Evolutionary conservation across 345 rosid species (phyloP).

Genomic region (Salix brachista): DNA sequence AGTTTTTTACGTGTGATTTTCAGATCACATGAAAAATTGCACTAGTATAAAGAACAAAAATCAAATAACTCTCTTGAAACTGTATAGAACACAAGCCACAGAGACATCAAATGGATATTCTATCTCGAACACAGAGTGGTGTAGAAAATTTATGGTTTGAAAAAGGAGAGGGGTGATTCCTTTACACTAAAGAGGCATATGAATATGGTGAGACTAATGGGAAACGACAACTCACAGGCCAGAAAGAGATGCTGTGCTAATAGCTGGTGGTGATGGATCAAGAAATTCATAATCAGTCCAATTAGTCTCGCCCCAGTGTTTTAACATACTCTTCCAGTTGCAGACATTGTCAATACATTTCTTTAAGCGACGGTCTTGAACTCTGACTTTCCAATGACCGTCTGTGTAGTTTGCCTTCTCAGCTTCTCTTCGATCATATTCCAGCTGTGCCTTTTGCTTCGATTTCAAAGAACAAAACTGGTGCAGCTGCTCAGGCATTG

Average conservation of each 20-base stretch:
- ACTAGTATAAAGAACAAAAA: background rate
- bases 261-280: constrained; percentile 74
- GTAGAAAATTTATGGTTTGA: background rate
- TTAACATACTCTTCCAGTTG: constrained; percentile 29
- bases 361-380: constrained; percentile 14
- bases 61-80: background rate
- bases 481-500: constrained; percentile 28
- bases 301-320: constrained; percentile 33
- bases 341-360: constrained; percentile 30
- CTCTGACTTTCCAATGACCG: constrained; percentile 26
- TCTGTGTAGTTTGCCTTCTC: constrained; percentile 27
- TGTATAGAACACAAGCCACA: background rate
- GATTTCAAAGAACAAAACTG: constrained; percentile 26
- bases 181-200: background rate
- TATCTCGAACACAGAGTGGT: background rate
- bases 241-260: constrained; percentile 37
- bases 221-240: constrained; percentile 22
- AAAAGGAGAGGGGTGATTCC: background rate
- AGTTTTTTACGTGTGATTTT: too few species aligned
- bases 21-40: too few species aligned
- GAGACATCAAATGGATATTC: background rate
- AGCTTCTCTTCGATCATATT: constrained; percentile 26
- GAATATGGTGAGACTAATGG: background rate
- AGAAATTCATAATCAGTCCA: constrained; percentile 63
- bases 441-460: constrained; percentile 33